These are phyloP conservation scores for Aspergillus fumigatiaffinis DNA, from an alignment of 2,329 filamentous ascomycete genomes.

Conservation along the genomic window DNA sequence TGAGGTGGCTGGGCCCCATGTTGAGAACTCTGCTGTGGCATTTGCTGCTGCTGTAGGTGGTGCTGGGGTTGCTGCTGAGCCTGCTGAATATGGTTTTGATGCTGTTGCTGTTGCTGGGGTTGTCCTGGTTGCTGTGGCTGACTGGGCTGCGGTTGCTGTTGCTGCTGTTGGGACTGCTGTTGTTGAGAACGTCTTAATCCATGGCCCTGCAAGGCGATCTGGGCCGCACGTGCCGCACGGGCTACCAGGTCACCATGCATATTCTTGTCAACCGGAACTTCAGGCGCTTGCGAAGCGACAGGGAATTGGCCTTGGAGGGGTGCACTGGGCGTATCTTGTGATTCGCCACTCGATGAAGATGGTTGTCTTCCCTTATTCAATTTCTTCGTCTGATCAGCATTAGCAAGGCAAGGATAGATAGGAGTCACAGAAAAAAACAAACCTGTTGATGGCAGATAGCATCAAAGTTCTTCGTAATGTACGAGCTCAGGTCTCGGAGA, in stretches of 20 bases:
- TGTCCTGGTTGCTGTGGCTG: constrained; percentile 14
- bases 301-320: constrained; percentile 42
- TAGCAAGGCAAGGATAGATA: constrained; percentile 11
- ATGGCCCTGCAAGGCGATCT: constrained; percentile 46
- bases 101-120: constrained; percentile 16
- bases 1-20: constrained; percentile 31
- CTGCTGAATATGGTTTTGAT: constrained; percentile 17
- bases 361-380: constrained; percentile 35
- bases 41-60: constrained; percentile 18
- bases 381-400: constrained; percentile 34
- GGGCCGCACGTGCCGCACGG: constrained; percentile 45
- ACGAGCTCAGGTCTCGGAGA: constrained; percentile 54
- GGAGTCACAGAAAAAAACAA: constrained; percentile 11
- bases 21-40: constrained; percentile 20
- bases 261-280: constrained; percentile 38
- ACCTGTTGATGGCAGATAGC: constrained; percentile 47
- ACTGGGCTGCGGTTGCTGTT: constrained; percentile 10
- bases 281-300: constrained; percentile 35
- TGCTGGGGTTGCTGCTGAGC: constrained; percentile 22
- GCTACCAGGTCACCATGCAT: constrained; percentile 45
- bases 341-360: constrained; percentile 35
- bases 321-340: constrained; percentile 33
- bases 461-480: constrained; percentile 58
- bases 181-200: constrained; percentile 34
- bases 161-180: constrained; percentile 28